Evolutionary conservation across 768 basidiomycete species (phyloP), one percentile per base, ranked within the genome.

Genomic region (Boletus rubropictus): DNA sequence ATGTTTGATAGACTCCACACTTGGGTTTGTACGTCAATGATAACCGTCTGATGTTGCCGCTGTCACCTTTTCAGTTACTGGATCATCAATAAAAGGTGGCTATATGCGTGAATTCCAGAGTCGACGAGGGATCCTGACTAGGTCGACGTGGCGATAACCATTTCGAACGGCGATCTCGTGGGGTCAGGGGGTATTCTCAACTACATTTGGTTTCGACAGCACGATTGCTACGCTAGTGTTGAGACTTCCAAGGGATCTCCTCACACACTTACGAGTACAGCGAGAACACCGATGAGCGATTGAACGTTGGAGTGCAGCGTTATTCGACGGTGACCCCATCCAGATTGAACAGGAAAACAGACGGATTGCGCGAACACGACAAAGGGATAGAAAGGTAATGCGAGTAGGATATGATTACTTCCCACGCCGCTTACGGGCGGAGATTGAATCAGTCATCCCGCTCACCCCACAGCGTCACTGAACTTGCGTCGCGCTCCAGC

Each of bases 81-180:
- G n/a, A n/a, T n/a, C n/a, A n/a, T n/a, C n/a, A n/a, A n/a, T n/a
- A n/a, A n/a, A n/a, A n/a, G n/a, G n/a, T n/a, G n/a, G n/a, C n/a
- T n/a, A n/a, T n/a, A n/a, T n/a, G n/a, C n/a, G n/a, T n/a, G n/a
- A n/a, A n/a, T n/a, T n/a, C n/a, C n/a, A n/a, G n/a, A n/a, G n/a
- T n/a, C n/a, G n/a, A n/a, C n/a, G n/a, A n/a, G n/a, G n/a, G n/a
- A 86, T 72, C 77, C 78, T 77, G 3, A n/a, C 90, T 17, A 87
- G 76, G 65, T 94, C 90, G 53, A 94, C 78, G 66, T 94, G 90
- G 40, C 87, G 75, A 64, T 91, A 92, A 1, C 89, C 89, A 24
- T 77, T 75, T 43, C 75, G 72, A 28, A 93, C 75, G 55, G n/a
- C n/a, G n/a, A 74, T 72, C 63, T 86, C 84, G 22, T 9, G 42